Base-by-base conservation (phyloP, 192 early-diverging fungal species). In the Entomortierella beljakovae region DNA sequence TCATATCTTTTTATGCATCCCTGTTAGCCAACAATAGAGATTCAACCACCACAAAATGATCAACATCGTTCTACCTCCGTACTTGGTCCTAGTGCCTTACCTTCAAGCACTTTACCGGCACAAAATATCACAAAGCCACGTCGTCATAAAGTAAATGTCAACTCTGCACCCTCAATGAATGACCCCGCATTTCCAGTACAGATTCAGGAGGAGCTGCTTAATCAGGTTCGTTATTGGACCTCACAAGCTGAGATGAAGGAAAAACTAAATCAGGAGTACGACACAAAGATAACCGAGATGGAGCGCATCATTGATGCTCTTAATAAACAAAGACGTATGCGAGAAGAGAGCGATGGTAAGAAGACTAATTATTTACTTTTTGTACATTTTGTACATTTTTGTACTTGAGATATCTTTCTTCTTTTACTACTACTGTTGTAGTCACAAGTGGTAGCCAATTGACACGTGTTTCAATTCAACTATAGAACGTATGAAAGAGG, bases 281-380 rank as follows among this genome's bases (percentile, higher is more conserved):
- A 89, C 51, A 66, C 59, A 25, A 84, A 86, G 53, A 86, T 83
- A 50, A 81, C 82, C 13, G 88, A 88, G 54, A 68, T 82, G 46
- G 88, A 89, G 67, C 71, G 86, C 22, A 74, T 70, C 40, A 80
- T 82, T 55, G 88, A 89, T 50, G 60, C 70, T 25, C 77, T 86
- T 56, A 80, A 80, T 52, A 87, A 86, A 28, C 83, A 88, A 57
- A 53, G 87, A 28, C 72, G 85, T 33, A 74, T 82, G 64, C 81
- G 82, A 25, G 85, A 89, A 74, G 88, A 89, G 61, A 82, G 71
- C 57, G 85, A 89, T 84, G 86, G 88, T 88, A 84, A 68, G 57
- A 34, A 56, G 8, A n/a, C 10, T 46, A 42, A 66, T 25, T 52
- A 8, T 52, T n/a, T n/a, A n/a, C n/a, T n/a, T n/a, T n/a, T n/a